Base-by-base conservation (phyloP, 176 grass and related monocot species). In the Lolium rigidum region DNA sequence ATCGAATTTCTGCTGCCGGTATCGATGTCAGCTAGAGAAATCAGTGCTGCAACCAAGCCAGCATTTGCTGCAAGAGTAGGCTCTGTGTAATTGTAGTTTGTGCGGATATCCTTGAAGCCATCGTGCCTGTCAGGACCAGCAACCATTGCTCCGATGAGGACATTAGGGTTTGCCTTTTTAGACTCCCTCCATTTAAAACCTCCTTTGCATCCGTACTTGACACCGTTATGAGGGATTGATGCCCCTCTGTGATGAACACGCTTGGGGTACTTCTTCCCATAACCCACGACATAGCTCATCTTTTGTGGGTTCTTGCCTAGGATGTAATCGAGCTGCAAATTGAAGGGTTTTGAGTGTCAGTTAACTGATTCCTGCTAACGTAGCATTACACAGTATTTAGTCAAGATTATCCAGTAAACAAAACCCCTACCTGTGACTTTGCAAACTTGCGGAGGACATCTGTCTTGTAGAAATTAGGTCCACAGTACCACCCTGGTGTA, bases 401-500 rank as follows among this genome's bases (percentile, higher is more conserved):
- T 76, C 7, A 85, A 20, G 35, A 83, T 49, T 51, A 86, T 52
- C 70, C 24, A 80, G 51, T 70, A 47, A 47, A 77, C 47, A 58
- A 86, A 63, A 64, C 57, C 35, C 35, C 61, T 74, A 97, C 94
- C 90, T 97, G 94, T 81, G 77, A 88, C 72, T 71, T 94, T 60
- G 94, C 94, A 90, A 97, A 97, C 78, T 94, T 88, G 49, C 94
- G 92, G 55, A 97, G 91, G 56, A 97, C 88, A 46, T 97, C 94
- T 72, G 86, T 97, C 38, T 88, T 92, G 74, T 92, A 97, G 90
- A 97, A 97, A 91, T 84, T 91, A 74, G 94, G 94, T 50, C 94
- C 94, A 89, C 94, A 97, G 64, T 94, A 97, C 94, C 94, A 97
- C 57, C 94, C 94, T 70, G 94, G 94, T 65, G 94, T 97, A 83